These are phyloP conservation scores for Drechslerella coelobrocha DNA, from an alignment of 2,329 filamentous ascomycete genomes.

Conservation along the genomic window DNA sequence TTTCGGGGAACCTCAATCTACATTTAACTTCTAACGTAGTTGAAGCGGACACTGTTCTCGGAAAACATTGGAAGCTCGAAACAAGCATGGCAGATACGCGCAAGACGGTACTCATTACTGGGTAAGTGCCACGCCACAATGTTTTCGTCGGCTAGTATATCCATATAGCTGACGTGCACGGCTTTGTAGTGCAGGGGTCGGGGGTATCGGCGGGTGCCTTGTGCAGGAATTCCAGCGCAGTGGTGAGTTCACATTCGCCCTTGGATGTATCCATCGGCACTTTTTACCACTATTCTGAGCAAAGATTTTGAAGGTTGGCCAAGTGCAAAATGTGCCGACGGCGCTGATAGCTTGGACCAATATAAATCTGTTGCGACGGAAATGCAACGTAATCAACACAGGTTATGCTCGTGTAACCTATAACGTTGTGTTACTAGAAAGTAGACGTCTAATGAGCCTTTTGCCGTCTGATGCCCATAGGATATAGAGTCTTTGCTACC, in stretches of 20 bases:
- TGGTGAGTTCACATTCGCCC: conserved; percentile 57
- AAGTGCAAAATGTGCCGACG: too few relatives aligned
- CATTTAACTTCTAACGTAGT: too few relatives aligned
- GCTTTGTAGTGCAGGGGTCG: conserved; percentile 65
- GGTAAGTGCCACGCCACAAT: conserved; percentile 56
- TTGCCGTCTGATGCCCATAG: conserved; percentile 55
- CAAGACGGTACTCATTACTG: conserved; percentile 64
- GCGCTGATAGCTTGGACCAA: too few relatives aligned
- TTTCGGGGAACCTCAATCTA: too few relatives aligned
- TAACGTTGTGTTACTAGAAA: neutral
- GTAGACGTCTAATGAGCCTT: neutral
- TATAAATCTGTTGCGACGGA: too few relatives aligned
- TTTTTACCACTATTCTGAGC: too few relatives aligned
- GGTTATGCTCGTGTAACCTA: conserved; percentile 6
- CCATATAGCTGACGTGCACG: neutral
- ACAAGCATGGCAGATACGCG: conserved; percentile 35
- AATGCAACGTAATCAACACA: conserved; percentile 28
- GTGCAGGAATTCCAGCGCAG: conserved; percentile 64
- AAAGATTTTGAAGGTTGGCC: too few relatives aligned
- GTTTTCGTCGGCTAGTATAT: conserved; percentile 26
- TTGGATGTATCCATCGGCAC: neutral
- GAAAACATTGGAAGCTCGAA: neutral
- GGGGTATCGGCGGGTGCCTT: conserved; percentile 66
- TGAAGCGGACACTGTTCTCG: neutral
- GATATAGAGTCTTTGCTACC: conserved; percentile 66